phyloP scores from a whole-genome alignment of 208 protist genomes.

The Herpetomonas samuelpessoai region DNA sequence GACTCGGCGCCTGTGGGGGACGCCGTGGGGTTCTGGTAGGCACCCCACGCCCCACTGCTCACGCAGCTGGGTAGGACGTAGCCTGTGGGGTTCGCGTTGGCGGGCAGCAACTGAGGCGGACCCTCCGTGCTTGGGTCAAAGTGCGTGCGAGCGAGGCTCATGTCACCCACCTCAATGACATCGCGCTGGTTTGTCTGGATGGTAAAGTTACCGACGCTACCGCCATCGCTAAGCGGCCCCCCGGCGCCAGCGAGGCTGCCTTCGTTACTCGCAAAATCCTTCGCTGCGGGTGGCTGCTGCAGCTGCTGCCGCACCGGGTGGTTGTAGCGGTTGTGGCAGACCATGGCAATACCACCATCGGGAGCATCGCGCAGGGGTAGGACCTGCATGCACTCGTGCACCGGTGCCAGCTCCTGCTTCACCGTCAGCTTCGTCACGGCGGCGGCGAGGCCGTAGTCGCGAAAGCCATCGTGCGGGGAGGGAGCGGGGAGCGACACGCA shows the following conservation, averaged over 20 bases:
- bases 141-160: not conserved
- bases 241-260: not conserved
- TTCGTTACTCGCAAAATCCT: not conserved
- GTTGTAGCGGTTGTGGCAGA: constrained; percentile 6
- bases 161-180: not conserved
- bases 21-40: no score
- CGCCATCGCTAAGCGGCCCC: not conserved
- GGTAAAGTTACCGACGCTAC: no score
- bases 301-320: not conserved
- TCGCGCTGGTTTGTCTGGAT: no score
- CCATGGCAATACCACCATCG: not conserved
- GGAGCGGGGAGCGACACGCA: constrained; percentile 10
- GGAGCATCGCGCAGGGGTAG: not conserved
- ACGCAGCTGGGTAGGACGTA: not conserved
- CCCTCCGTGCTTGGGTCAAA: not conserved
- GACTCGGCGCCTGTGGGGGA: not conserved
- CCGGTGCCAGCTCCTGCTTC: not conserved
- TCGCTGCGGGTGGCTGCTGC: not conserved
- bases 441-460: not conserved
- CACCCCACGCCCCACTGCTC: not conserved
- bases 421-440: not conserved
- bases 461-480: constrained; percentile 36
- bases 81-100: not conserved
- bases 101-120: constrained; percentile 1
- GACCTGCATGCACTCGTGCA: not conserved